Percentiles rank a stretch among this genome's conserved stretches.
phyloP scores from a whole-genome alignment of 192 early-diverging fungal species.

The Backusella circina region DNA sequence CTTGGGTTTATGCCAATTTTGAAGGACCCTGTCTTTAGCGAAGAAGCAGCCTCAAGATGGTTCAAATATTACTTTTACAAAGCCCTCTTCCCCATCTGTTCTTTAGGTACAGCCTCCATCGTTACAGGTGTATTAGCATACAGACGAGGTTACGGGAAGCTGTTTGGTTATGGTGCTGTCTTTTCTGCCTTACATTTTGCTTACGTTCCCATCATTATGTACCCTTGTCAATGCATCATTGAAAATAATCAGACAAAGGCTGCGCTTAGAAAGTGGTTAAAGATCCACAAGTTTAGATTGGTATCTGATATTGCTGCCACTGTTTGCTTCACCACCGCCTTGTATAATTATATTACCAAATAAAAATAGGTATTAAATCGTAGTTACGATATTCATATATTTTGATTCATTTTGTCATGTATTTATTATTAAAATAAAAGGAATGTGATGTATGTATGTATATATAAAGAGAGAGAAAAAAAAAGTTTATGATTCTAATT shows the following conservation, averaged over 20 bases:
- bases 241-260: background rate
- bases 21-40: background rate
- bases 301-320: background rate
- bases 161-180: background rate
- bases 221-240: background rate
- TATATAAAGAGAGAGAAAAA: background rate
- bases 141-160: background rate
- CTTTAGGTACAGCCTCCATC: background rate
- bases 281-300: background rate
- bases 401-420: background rate
- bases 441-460: background rate
- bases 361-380: background rate
- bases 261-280: background rate
- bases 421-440: background rate
- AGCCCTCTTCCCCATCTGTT: background rate
- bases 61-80: background rate
- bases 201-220: background rate
- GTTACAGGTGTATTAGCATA: background rate
- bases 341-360: background rate
- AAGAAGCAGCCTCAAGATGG: background rate
- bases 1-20: background rate
- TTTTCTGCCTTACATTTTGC: background rate
- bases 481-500: background rate
- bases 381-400: background rate
- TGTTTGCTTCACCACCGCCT: background rate